phyloP scores from a whole-genome alignment of 2,329 filamentous ascomycete genomes.

The Lachnellula suecica region DNA sequence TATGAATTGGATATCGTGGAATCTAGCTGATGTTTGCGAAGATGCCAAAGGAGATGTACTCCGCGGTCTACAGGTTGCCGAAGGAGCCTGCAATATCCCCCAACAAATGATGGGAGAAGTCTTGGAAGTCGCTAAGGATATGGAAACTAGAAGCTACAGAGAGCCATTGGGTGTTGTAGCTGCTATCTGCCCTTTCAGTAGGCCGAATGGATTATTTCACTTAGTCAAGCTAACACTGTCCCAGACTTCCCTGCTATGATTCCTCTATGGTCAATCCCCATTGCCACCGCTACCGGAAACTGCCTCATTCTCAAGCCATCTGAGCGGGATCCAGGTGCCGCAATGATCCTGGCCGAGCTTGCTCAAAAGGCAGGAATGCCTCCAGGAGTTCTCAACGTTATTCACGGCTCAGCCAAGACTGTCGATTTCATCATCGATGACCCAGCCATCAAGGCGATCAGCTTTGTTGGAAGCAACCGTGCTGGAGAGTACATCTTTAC shows the following conservation, averaged over 20 bases:
- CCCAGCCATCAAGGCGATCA: slow-evolving; percentile 81
- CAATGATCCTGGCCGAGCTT: slow-evolving; percentile 83
- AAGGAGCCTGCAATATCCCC: slow-evolving; percentile 77
- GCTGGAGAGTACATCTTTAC: slow-evolving; percentile 84
- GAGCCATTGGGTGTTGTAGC: slow-evolving; percentile 81
- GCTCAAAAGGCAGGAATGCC: slow-evolving; percentile 80
- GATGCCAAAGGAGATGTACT: slow-evolving; percentile 82
- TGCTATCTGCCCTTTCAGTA: slow-evolving; percentile 85
- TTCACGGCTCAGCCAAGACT: slow-evolving; percentile 77
- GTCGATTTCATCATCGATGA: slow-evolving; percentile 87
- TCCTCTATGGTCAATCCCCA: slow-evolving; percentile 85
- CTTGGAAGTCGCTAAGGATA: slow-evolving; percentile 83
- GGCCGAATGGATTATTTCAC: slow-evolving; percentile 32
- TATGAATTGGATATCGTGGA: not conserved
- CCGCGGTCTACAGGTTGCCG: slow-evolving; percentile 79
- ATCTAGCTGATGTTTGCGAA: slow-evolving; percentile 9
- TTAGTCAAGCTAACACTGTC: slow-evolving; percentile 12
- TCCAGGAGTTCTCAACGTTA: slow-evolving; percentile 76
- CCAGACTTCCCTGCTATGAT: slow-evolving; percentile 90
- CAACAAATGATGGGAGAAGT: slow-evolving; percentile 82
- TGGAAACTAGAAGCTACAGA: slow-evolving; percentile 82
- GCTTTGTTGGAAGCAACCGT: slow-evolving; percentile 85
- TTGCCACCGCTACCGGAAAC: slow-evolving; percentile 82
- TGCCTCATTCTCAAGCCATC: slow-evolving; percentile 84
- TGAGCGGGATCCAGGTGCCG: slow-evolving; percentile 79